Evolutionary conservation across 257 asterid genomes (phyloP), one percentile per base, ranked within the genome.

Genomic region (Primulina eburnea): DNA sequence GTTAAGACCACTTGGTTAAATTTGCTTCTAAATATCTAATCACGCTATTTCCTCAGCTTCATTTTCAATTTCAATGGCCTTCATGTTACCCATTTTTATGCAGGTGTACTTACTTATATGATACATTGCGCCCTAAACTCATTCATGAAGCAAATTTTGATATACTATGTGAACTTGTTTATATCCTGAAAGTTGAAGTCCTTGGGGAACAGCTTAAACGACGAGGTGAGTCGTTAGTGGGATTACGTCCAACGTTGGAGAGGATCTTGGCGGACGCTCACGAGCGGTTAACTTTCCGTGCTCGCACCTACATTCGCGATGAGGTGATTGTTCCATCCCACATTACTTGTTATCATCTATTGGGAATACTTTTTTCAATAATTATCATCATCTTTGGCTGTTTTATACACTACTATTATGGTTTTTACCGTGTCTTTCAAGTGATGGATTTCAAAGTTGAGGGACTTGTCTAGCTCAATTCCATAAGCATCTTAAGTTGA

Each of bases 111-210:
- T 86, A 88, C 87, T 78, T 94, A 80, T 94, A 89, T 82, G 99
- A 94, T 76, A 94, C 95, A 37, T 79, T 91, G 68, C 90, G 97
- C 34, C 97, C 97, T 21, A 94, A 87, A 80, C 97, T 94, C 68
- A 91, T 91, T 80, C 97, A 94, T 74, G 99, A 94, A 86, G 92
- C 92, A 65, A 91, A 88, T 83, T 88, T 94, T 78, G 99, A 94
- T 86, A 83, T 82, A 74, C 97, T 94, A 69, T 94, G 99, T 79
- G 97, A 94, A 74, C 89, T 94, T 60, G 96, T 94, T 76, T 92
- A 91, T 76, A 91, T 94, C 82, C 90, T 94, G 65, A 91, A 91
- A 82, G 90, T 94, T 64, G 97, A 91, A 82, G 97, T 94, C 76
- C 84, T 94, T 63, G 96, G 96, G 69, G 97, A 94, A 79, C 95